Evolutionary conservation across 257 asterid species (phyloP).

Genomic region (Penstemon eatonii): DNA sequence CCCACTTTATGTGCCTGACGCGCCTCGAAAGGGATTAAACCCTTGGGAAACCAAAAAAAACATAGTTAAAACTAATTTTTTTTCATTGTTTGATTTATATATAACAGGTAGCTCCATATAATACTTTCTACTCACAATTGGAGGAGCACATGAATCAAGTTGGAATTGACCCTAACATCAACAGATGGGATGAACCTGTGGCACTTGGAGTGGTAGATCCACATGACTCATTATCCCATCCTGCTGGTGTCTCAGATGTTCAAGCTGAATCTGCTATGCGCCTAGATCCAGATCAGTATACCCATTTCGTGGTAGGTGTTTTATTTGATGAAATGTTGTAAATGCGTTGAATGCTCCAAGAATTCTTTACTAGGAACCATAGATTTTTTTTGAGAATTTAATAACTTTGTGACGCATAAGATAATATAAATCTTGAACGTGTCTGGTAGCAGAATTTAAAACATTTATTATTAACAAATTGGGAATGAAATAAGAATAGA

Average conservation of each 20-base stretch:
- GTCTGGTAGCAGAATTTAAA: no score
- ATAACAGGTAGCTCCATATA: constrained; percentile 84
- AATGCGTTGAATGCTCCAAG: no score
- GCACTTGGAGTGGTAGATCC: constrained; percentile 92
- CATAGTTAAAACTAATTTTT: no score
- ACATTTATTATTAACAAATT: no score
- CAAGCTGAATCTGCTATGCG: constrained; percentile 85
- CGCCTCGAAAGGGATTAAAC: no score
- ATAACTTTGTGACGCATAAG: no score
- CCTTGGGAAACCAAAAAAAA: no score
- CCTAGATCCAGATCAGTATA: constrained; percentile 80
- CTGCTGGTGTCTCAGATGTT: constrained; percentile 89
- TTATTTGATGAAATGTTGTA: constrained; percentile 18
- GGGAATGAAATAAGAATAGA: no score
- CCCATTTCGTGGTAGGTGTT: constrained; percentile 63
- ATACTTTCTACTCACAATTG: constrained; percentile 71
- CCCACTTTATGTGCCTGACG: no score
- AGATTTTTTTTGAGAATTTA: no score
- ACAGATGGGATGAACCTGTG: constrained; percentile 83
- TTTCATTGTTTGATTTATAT: not conserved
- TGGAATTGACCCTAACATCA: constrained; percentile 66
- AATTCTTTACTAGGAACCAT: no score
- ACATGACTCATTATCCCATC: constrained; percentile 90
- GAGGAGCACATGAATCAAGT: constrained; percentile 83
- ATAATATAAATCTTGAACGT: no score